Evolutionary conservation across 371 early-diverging fungal species (phyloP).

Genomic region (Rhizomucor miehei): DNA sequence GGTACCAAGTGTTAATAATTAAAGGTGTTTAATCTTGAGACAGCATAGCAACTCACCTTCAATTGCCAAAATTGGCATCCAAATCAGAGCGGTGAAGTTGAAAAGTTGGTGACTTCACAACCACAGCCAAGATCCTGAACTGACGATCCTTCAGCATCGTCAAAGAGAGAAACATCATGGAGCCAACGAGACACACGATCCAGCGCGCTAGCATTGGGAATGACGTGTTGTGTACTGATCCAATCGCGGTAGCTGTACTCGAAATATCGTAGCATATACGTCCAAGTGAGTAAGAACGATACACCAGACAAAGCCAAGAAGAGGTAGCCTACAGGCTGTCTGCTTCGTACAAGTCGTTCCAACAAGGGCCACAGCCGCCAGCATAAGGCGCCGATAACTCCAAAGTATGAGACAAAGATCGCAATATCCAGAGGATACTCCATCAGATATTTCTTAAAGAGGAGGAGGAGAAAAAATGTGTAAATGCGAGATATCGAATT

Average conservation of each 20-base stretch:
- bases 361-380: slow-evolving; percentile 21
- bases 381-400: slow-evolving; percentile 22
- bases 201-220: slow-evolving; percentile 8
- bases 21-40: slow-evolving; percentile 23
- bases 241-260: slow-evolving; percentile 26
- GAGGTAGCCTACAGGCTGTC: not conserved
- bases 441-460: slow-evolving; percentile 3
- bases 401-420: slow-evolving; percentile 36
- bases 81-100: slow-evolving; percentile 34
- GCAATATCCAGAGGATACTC: slow-evolving; percentile 32
- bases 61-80: slow-evolving; percentile 42
- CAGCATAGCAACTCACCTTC: slow-evolving; percentile 28
- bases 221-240: not conserved
- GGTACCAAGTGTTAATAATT: too few species aligned
- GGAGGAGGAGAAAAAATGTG: too few species aligned
- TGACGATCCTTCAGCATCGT: slow-evolving; percentile 40
- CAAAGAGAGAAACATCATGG: slow-evolving; percentile 32
- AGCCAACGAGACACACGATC: slow-evolving; percentile 41
- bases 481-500: too few species aligned
- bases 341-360: not conserved
- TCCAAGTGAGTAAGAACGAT: slow-evolving; percentile 34
- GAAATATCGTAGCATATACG: slow-evolving; percentile 38
- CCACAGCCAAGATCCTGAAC: slow-evolving; percentile 34
- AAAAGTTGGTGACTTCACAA: slow-evolving; percentile 45
- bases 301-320: slow-evolving; percentile 17